These are phyloP conservation scores for Sclerotinia spermophila DNA, from an alignment of 2,329 filamentous ascomycete species.

Conservation along the genomic window DNA sequence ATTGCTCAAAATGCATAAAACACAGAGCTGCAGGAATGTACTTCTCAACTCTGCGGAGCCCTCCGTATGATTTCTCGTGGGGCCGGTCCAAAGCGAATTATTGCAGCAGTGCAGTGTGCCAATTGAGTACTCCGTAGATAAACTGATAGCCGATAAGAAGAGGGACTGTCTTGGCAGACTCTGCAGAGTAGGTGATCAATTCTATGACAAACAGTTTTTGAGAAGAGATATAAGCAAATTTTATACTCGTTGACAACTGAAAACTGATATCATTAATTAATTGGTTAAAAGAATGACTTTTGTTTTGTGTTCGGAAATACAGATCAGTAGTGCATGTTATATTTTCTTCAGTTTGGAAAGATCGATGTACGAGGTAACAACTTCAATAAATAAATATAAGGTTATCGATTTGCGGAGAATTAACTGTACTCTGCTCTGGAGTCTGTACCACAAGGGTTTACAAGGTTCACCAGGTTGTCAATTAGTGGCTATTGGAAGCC, in stretches of 20 bases:
- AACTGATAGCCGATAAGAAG: constrained; percentile 11
- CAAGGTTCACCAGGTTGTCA: not conserved
- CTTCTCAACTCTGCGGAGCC: constrained; percentile 11
- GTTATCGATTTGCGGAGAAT: not conserved
- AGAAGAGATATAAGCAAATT: not conserved
- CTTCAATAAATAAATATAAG: not conserved
- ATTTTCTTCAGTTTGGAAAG: too few relatives aligned
- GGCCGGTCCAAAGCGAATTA: constrained; percentile 14
- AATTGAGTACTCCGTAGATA: constrained; percentile 13
- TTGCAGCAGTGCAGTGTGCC: constrained; percentile 9
- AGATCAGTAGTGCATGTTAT: not conserved
- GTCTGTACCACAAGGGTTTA: too few relatives aligned
- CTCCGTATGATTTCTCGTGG: constrained; percentile 10
- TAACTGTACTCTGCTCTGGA: not conserved
- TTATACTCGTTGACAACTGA: not conserved
- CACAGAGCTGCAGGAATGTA: constrained; percentile 12
- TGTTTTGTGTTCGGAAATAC: not conserved
- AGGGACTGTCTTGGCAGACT: constrained; percentile 9
- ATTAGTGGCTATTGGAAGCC: not conserved
- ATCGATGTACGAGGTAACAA: not conserved
- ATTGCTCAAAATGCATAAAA: not conserved
- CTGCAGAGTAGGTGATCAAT: constrained; percentile 10
- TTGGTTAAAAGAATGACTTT: not conserved
- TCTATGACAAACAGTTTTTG: constrained; percentile 2
- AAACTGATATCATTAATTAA: not conserved